phyloP scores from a whole-genome alignment of 257 asterid species.

The Jasminum sambac region DNA sequence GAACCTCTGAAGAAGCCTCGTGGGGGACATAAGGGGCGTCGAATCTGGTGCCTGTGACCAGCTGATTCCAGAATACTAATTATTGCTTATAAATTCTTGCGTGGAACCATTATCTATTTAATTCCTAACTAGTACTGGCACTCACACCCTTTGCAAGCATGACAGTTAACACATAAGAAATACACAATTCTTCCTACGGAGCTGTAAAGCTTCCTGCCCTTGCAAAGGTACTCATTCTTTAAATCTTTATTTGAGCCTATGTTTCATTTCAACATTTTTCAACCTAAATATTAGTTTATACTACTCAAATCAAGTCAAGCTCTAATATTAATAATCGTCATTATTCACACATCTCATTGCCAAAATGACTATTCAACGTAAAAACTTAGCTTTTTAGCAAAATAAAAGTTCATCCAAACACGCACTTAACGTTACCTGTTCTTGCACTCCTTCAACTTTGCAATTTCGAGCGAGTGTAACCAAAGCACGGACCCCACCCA shows the following conservation, averaged over 20 bases:
- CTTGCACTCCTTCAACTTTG: constrained; percentile 89
- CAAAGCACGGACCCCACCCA: constrained; percentile 75
- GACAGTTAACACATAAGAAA: neutral
- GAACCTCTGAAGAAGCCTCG: neutral
- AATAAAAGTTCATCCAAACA: too few species aligned
- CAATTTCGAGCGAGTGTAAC: constrained; percentile 69
- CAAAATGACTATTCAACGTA: too few species aligned
- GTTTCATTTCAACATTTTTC: too few species aligned
- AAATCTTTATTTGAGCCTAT: constrained; percentile 1
- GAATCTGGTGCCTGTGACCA: constrained; percentile 7
- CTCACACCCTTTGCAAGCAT: neutral
- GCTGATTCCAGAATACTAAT: neutral
- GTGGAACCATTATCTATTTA: neutral
- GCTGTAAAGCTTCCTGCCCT: constrained; percentile 3
- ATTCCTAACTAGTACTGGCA: neutral
- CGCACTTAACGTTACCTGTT: constrained; percentile 51
- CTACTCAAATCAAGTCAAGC: too few species aligned
- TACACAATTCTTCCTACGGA: neutral
- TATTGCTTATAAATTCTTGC: neutral
- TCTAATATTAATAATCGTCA: too few species aligned
- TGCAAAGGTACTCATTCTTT: constrained; percentile 10
- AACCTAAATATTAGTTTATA: too few species aligned
- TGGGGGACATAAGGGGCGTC: neutral
- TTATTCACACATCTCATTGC: too few species aligned
- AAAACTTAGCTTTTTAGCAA: too few species aligned